phyloP scores from a whole-genome alignment of 805 yeast genomes.

The Lipomyces orientalis region DNA sequence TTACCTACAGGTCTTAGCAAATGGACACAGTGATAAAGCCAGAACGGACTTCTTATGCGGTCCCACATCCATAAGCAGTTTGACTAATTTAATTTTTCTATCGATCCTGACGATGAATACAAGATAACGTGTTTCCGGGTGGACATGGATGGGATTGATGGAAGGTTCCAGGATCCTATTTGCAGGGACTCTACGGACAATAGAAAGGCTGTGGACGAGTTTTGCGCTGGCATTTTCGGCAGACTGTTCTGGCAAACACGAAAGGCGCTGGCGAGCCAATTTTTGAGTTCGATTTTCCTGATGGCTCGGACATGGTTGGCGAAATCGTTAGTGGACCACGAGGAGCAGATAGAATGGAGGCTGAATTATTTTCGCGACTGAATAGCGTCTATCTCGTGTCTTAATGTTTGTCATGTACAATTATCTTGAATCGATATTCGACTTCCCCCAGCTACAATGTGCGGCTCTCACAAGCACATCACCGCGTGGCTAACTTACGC shows the following conservation, averaged over 20 bases:
- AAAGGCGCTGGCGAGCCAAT: conserved; percentile 5
- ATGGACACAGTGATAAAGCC: background rate
- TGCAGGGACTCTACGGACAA: conserved; percentile 1
- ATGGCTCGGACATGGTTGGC: conserved; percentile 2
- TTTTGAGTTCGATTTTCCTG: too few species aligned
- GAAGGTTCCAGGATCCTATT: background rate
- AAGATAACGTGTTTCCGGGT: conserved; percentile 3
- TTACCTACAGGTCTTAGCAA: background rate
- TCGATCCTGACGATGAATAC: conserved; percentile 1
- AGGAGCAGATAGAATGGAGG: conserved; percentile 5
- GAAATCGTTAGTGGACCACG: conserved; percentile 2
- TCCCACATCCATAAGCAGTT: background rate
- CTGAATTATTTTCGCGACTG: conserved; percentile 6
- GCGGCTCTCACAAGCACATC: too few species aligned
- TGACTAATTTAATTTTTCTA: too few species aligned
- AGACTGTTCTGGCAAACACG: conserved; percentile 5
- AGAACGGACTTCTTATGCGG: conserved; percentile 2
- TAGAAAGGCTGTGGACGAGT: conserved; percentile 2
- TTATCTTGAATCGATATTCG: too few species aligned
- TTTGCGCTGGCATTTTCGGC: conserved; percentile 8
- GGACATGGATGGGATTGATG: conserved; percentile 7
- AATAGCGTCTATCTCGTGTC: too few species aligned
- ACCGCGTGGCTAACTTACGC: too few species aligned
- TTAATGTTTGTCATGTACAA: too few species aligned
- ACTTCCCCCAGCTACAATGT: too few species aligned